Base-by-base conservation (phyloP, 1,284 basidiomycete species). In the Flammula alnicola region DNA sequence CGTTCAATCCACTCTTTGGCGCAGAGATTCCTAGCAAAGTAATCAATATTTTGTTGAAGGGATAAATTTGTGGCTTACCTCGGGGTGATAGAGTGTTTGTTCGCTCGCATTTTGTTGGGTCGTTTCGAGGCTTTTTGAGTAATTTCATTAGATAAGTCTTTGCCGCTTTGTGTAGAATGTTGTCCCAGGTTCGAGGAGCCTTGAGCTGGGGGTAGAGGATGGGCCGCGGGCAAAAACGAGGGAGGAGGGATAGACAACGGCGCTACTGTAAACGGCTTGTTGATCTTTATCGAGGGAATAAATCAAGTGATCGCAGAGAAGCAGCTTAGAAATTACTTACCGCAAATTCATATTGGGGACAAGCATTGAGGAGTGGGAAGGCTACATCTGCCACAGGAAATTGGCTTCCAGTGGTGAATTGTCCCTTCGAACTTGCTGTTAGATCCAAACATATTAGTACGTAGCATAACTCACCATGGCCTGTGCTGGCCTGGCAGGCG, bases 81-180 rank as follows among this genome's bases (percentile, higher is more conserved):
- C 26, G 41, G 48, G 30, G 48, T 50, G 48, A 40, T 50, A 25
- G 43, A 51, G 29, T 45, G 43, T 23, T 51, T 51, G 43, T 45
- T 51, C 22, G 20, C 49, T 51, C 49, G 43, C 43, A 51, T 50
- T 36, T 51, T 51, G 30, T 36, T 51, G 14, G 43, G 36, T 36
- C 43, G 43, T 45, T 41, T 49, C 23, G 25, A 25, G 3, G 39
- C 17, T 26, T 49, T 49, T 32, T 49, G 47, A 49, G 47, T 35
- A 51, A 33, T 51, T 35, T 45, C 49, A 40, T 51, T 44, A 51
- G 43, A 30, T 30, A 45, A 40, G 33, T 46, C 49, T 51, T 51
- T 36, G 23, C 30, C 29, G 27, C 49, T 43, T 51, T 51, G 49
- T n/a, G 30, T 23, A 46, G 42, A 41, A 45, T 51, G 37, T 30